These are phyloP conservation scores for Amniculicola lignicola DNA, from an alignment of 495 filamentous ascomycete species.

Conservation along the genomic window DNA sequence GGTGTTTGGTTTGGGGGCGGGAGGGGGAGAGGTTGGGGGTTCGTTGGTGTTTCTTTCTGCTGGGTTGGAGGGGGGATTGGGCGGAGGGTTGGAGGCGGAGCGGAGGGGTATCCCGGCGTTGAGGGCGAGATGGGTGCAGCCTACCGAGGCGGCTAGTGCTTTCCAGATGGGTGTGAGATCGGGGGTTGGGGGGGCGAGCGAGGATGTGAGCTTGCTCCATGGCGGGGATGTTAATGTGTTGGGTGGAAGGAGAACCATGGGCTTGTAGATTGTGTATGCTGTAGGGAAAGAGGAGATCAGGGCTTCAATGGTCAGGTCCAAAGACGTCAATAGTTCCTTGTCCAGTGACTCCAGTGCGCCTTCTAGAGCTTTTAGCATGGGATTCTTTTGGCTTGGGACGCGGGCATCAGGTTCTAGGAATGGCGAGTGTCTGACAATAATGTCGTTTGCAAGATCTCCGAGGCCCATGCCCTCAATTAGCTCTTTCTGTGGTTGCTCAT, in stretches of 20 bases:
- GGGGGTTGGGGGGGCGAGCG: neutral
- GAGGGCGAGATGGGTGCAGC: conserved; percentile 66
- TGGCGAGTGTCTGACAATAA: neutral
- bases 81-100: conserved; percentile 53
- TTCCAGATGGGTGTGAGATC: conserved; percentile 48
- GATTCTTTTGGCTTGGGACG: conserved; percentile 1
- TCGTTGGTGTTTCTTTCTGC: conserved; percentile 50
- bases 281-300: conserved; percentile 51
- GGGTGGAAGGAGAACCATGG: conserved; percentile 64
- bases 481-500: neutral
- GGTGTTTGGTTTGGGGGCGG: no score
- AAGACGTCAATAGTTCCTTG: neutral
- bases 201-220: conserved; percentile 49
- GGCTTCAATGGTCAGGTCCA: conserved; percentile 1
- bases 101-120: conserved; percentile 64
- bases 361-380: conserved; percentile 11
- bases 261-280: conserved; percentile 66
- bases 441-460: neutral
- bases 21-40: no score
- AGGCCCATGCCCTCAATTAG: conserved; percentile 2
- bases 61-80: conserved; percentile 36
- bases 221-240: conserved; percentile 52
- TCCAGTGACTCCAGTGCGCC: conserved; percentile 12
- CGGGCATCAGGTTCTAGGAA: neutral
- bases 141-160: conserved; percentile 48